Conservation (phyloP, 1,284 basidiomycete genomes). For the Takashimella koratensis region DNA sequence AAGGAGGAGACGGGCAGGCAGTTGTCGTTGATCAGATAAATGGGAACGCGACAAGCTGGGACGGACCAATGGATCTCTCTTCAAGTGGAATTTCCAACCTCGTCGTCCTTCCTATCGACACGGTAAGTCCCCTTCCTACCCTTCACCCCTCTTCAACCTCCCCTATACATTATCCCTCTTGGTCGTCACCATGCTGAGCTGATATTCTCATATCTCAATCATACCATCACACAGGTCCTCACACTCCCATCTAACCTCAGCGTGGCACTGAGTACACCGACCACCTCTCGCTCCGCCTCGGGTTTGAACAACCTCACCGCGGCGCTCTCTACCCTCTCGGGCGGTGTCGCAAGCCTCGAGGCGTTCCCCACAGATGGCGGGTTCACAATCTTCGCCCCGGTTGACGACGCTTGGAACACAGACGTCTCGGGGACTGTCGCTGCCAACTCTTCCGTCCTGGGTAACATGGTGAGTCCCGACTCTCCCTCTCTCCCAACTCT, state of each 20-base stretch:
- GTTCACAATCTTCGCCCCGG: slow-evolving; percentile 43
- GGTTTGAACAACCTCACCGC: slow-evolving; percentile 26
- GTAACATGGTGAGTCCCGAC: not conserved
- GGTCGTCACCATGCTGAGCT: not conserved
- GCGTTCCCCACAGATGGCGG: slow-evolving; percentile 21
- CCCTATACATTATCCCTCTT: not conserved
- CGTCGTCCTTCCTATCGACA: slow-evolving; percentile 30
- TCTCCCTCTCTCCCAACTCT: not conserved
- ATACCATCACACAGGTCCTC: too few species aligned
- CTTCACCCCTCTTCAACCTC: not conserved
- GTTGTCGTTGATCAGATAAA: slow-evolving; percentile 18
- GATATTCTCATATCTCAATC: too few species aligned
- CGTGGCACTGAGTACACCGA: slow-evolving; percentile 15
- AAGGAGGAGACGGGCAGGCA: slow-evolving; percentile 16
- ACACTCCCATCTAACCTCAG: slow-evolving; percentile 25
- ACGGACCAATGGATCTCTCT: slow-evolving; percentile 16
- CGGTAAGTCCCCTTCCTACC: too few species aligned
- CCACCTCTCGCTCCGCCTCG: slow-evolving; percentile 10
- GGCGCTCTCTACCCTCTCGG: slow-evolving; percentile 13
- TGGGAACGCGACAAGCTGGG: slow-evolving; percentile 29
- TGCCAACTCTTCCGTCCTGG: not conserved
- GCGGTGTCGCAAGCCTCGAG: slow-evolving; percentile 17
- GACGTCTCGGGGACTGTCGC: not conserved
- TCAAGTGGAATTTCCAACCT: slow-evolving; percentile 17
- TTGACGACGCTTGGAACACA: slow-evolving; percentile 30